Evolutionary conservation across 2,329 filamentous ascomycete genomes (phyloP).

Genomic region (Apiospora pterosperma): DNA sequence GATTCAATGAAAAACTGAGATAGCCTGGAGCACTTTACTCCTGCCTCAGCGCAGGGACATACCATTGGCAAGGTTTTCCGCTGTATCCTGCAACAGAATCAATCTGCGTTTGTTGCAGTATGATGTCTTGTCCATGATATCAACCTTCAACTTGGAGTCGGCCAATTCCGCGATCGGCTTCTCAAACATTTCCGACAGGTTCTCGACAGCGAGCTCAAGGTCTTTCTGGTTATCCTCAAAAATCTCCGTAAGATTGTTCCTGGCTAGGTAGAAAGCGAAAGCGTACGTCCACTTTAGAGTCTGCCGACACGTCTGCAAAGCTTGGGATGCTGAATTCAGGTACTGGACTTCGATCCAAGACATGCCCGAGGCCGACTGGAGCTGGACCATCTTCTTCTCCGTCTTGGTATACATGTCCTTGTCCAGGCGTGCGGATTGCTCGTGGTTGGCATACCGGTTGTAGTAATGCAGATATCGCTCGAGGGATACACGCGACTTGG

Average conservation of each 20-base stretch:
- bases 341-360: constrained; percentile 99
- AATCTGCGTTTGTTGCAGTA: constrained; percentile 93
- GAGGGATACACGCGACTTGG: constrained; percentile 82
- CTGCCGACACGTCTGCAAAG: constrained; percentile 93
- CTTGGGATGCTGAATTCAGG: constrained; percentile 86
- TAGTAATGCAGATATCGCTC: constrained; percentile 99
- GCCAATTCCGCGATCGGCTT: constrained; percentile 87
- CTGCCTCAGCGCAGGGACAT: constrained; percentile 31
- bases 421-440: constrained; percentile 93
- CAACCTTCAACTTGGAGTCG: constrained; percentile 86
- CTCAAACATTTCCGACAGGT: constrained; percentile 98
- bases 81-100: constrained; percentile 88
- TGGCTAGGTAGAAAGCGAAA: constrained; percentile 94
- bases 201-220: constrained; percentile 94
- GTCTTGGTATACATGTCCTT: constrained; percentile 96
- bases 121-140: constrained; percentile 97
- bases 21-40: background rate
- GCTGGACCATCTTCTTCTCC: constrained; percentile 97
- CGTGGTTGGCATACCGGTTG: constrained; percentile 98
- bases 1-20: background rate
- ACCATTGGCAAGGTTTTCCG: constrained; percentile 87
- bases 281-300: constrained; percentile 99
- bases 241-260: constrained; percentile 94
- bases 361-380: constrained; percentile 91
- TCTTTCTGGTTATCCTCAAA: constrained; percentile 99